Conservation (phyloP, 2,329 filamentous ascomycete species). For the Didymellaceae sp. region DNA sequence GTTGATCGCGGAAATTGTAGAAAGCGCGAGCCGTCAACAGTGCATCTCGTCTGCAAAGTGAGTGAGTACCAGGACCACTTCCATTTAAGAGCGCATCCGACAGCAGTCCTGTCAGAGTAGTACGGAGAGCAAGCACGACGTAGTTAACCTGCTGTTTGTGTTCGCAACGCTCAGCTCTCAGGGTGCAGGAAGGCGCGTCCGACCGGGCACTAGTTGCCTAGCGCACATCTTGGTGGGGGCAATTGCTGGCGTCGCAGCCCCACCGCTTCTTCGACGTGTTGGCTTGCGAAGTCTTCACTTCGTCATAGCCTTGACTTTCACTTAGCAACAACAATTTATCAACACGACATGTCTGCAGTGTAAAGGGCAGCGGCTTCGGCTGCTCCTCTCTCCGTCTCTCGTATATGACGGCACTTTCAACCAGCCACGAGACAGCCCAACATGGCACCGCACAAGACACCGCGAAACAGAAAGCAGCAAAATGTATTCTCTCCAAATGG, state of each 20-base stretch:
- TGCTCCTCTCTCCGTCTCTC: slow-evolving; percentile 50
- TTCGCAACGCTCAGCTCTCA: slow-evolving; percentile 12
- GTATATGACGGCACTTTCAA: slow-evolving; percentile 41
- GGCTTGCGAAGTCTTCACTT: slow-evolving; percentile 32
- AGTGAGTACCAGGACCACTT: neutral
- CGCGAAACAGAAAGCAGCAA: slow-evolving; percentile 48
- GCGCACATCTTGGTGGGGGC: slow-evolving; percentile 29
- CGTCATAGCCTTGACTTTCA: slow-evolving; percentile 23
- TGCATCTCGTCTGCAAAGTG: neutral
- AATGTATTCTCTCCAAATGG: slow-evolving; percentile 42
- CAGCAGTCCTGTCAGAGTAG: neutral
- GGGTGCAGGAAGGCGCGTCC: slow-evolving; percentile 29
- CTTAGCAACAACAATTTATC: slow-evolving; percentile 20
- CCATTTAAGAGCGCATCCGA: slow-evolving; percentile 11
- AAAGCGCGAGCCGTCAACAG: slow-evolving; percentile 6
- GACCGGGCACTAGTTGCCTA: slow-evolving; percentile 24
- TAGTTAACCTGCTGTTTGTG: slow-evolving; percentile 22
- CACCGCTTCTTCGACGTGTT: slow-evolving; percentile 32
- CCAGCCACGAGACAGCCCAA: slow-evolving; percentile 47
- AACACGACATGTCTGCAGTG: slow-evolving; percentile 47
- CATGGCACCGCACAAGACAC: slow-evolving; percentile 57
- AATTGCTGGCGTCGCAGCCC: slow-evolving; percentile 24
- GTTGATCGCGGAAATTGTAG: slow-evolving; percentile 28
- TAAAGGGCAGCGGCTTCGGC: slow-evolving; percentile 57
- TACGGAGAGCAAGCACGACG: slow-evolving; percentile 8